Evolutionary conservation across 2,329 filamentous ascomycete genomes (phyloP).

Genomic region (Lanzia echinophila): DNA sequence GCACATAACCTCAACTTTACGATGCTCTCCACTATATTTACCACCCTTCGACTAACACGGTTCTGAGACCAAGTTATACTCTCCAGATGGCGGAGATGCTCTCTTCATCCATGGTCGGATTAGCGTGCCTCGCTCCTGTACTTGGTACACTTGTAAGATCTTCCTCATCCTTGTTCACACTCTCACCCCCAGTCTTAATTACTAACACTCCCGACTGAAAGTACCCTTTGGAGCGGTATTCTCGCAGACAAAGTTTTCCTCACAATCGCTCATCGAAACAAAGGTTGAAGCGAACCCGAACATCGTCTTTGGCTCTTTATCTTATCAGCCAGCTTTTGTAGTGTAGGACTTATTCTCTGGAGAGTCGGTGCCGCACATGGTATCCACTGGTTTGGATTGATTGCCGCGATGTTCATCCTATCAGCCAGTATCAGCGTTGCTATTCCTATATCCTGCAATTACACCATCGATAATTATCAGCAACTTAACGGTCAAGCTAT

Average conservation of each 20-base stretch:
- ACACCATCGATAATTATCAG: constrained; percentile 42
- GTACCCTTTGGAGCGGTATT: constrained; percentile 22
- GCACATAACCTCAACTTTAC: too few relatives aligned
- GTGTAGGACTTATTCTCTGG: constrained; percentile 41
- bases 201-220: constrained; percentile 10
- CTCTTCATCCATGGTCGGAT: constrained; percentile 28
- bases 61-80: neutral
- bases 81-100: constrained; percentile 24
- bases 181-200: too few relatives aligned
- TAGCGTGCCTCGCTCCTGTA: constrained; percentile 27
- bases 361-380: constrained; percentile 42
- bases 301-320: constrained; percentile 28
- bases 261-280: constrained; percentile 35
- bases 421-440: constrained; percentile 38
- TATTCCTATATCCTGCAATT: constrained; percentile 35
- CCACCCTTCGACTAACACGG: neutral
- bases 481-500: constrained; percentile 42
- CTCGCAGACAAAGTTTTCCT: constrained; percentile 28
- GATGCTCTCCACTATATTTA: neutral
- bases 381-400: constrained; percentile 40
- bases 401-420: constrained; percentile 42
- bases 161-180: too few relatives aligned
- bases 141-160: constrained; percentile 20
- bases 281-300: constrained; percentile 32
- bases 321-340: constrained; percentile 35